Base-by-base conservation (phyloP, 1,139 yeast genomes). In the Geotrichum australiense region DNA sequence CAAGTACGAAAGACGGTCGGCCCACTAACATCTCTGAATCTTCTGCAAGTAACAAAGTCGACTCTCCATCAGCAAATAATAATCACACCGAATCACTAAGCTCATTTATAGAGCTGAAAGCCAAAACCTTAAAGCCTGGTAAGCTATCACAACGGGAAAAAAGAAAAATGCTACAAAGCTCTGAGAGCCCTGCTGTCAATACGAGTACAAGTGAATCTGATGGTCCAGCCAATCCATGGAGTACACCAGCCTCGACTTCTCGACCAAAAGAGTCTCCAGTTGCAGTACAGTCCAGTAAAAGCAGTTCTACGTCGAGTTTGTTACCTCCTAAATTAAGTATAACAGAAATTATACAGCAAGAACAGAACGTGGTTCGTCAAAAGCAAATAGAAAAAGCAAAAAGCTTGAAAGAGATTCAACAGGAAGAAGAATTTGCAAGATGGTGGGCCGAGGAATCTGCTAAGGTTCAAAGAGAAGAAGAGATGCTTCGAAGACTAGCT, bases 371-470 rank as follows among this genome's bases (percentile, higher is more conserved):
- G 51, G 56, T 66, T 5, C 71, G 70, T 45, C 61, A 52, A 28
- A 63, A 62, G 40, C 59, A 61, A 31, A 50, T 56, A n/a, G 63
- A 57, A 44, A 49, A 46, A 30, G 51, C 53, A 25, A 70, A 64
- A 47, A 71, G 81, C 2, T 62, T 84, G 29, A 75, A 71, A 31
- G 94, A 84, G 48, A 73, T 83, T 39, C 86, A 79, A 58, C 78
- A 78, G 51, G 94, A 84, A 53, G 85, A 82, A 54, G 86, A 79
- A 55, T 84, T 84, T 63, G 83, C 78, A 15, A 69, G 64, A 48
- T 84, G 94, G 94, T 84, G 93, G 89, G 80, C 73, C 37, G 77
- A 74, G 50, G 94, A 84, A 54, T 69, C 82, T 29, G 66, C 66
- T 16, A 64, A 73, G 37, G 81, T 78, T 6, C 87, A 80, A 32